Base-by-base conservation (phyloP, 2,329 filamentous ascomycete species). In the Alternaria novae-zelandiae region DNA sequence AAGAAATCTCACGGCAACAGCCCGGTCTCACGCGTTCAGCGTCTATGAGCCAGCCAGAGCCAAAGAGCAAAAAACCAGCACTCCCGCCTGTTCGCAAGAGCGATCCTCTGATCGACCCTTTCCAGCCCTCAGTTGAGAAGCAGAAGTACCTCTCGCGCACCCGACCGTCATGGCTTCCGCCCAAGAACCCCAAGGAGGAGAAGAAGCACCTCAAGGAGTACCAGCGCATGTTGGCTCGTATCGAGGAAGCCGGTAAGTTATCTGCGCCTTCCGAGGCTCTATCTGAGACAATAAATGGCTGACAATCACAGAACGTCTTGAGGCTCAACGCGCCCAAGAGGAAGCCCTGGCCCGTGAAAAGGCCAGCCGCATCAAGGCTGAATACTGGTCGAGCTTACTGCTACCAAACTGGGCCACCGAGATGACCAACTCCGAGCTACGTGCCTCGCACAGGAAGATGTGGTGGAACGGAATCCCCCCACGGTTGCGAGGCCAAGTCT, bases 101-200 rank as follows among this genome's bases (percentile, higher is more conserved):
- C 45, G 91, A 94, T 71, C 90, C 93, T 68, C 92, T 95, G 87
- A 93, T 95, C 65, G 92, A 96, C 72, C 92, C 92, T 4, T 83
- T 96, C 36, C 92, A 92, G 15, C 89, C 94, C 26, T 95, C 92
- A 49, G 94, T 92, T 78, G 92, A 96, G 80, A 96, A 96, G 78
- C 91, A 95, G 74, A 92, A 92, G 4, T 91, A 94, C 2, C 83
- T 96, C 21, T 93, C 91, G 23, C 86, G 93, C 17, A 96, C 74
- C 2, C 86, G 92, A 41, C 92, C 92, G 0, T 94, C 91, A 1
- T 96, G 93, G 93, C 83, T 96, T 3, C 92, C 93, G 1, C 92
- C 92, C 1, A 96, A 96, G 81, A 90, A 96, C 69, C 94, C 93
- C 2, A 91, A 91, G 57, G 96, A 99, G 79, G 96, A 99, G 82